Base-by-base conservation (phyloP, 345 rosid genomes). In the Acer yangbiense region DNA sequence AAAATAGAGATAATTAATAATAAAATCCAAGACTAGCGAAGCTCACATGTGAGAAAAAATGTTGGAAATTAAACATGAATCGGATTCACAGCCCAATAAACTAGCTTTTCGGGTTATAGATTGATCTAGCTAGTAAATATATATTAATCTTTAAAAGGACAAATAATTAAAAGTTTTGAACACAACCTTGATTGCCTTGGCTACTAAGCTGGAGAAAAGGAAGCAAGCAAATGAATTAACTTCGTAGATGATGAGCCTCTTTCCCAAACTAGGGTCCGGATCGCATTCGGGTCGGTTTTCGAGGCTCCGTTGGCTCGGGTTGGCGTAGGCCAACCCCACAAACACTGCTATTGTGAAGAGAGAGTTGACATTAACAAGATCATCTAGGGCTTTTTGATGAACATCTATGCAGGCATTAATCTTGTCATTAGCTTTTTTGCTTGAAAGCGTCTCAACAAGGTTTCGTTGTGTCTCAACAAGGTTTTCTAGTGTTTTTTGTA, bases 261-360 rank as follows among this genome's bases (percentile, higher is more conserved):
- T 71, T 0, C 72, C 82, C 3, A 68, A 9, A 7, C 0, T 0
- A 0, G 44, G 23, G 18, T 43, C 27, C 0, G 82, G 65, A 20
- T 71, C 76, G 39, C 88, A 85, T 0, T 50, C 76, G 8, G 43
- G 9, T 16, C 77, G 69, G 68, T 64, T 65, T 39, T 82, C 83
- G 2, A 83, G 82, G 72, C 77, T 72, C 0, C 1, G 66, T 9
- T 77, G 67, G 11, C 72, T 63, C 8, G 63, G 35, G 9, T 32
- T 6, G 1, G 82, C 68, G 0, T 82, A 0, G 12, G 88, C 75
- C 4, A 87, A 64, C 10, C 90, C 86, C 39, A 82, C 71, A 72
- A 86, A 86, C 23, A 84, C 81, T 4, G 89, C 89, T 12, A 72
- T 32, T 3, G 85, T 82, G 89, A 86, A 82, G 79, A 80, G 79